Evolutionary conservation across 768 basidiomycete species (phyloP).

Genomic region (Trametes cinnabarina): DNA sequence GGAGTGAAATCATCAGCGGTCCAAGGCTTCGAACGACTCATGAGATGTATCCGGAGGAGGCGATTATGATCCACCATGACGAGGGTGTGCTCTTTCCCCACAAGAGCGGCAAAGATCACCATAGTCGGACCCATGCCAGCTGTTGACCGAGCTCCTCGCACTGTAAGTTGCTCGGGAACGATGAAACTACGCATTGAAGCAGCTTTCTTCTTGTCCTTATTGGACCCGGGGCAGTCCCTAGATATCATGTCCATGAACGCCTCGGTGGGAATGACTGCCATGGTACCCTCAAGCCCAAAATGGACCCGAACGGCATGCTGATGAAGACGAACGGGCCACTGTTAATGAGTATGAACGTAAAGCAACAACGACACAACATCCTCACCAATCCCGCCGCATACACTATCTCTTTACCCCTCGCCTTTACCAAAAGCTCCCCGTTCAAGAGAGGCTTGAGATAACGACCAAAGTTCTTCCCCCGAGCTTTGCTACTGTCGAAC

Average conservation of each 20-base stretch:
- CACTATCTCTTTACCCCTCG: not conserved
- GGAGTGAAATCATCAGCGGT: not conserved
- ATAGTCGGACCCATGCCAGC: not conserved
- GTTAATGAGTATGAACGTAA: not conserved
- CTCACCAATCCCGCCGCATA: not conserved
- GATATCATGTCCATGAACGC: not conserved
- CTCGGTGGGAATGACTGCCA: not conserved
- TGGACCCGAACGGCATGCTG: not conserved
- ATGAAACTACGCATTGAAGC: not conserved
- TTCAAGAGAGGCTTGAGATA: not conserved
- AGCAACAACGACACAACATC: too few relatives aligned
- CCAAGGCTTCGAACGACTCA: not conserved
- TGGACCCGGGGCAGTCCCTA: not conserved
- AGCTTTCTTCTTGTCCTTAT: not conserved
- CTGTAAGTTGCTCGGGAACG: not conserved
- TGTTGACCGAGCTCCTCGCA: not conserved
- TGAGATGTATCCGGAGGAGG: not conserved
- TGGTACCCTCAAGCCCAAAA: not conserved
- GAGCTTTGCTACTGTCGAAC: not conserved
- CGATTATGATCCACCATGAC: not conserved
- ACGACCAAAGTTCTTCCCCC: not conserved
- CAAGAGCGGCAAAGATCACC: not conserved
- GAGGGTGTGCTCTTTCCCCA: not conserved
- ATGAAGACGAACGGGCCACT: not conserved
- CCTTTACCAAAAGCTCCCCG: not conserved